phyloP scores from a whole-genome alignment of 2,329 filamentous ascomycete species.

The Orbilia oligospora region DNA sequence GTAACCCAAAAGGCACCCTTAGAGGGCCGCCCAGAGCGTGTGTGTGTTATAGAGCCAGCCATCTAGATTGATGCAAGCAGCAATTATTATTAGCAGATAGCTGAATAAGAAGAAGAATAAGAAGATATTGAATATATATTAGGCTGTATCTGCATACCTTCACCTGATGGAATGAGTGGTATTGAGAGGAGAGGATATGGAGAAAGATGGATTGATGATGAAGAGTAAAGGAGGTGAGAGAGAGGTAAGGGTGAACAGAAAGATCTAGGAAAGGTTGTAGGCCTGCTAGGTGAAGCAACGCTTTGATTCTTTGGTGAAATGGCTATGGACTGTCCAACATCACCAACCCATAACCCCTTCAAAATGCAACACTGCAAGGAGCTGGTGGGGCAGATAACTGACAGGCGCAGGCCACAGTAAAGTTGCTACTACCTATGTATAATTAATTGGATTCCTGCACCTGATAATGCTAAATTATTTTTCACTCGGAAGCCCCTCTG shows the following conservation, averaged over 20 bases:
- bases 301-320: background rate
- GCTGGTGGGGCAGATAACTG: background rate
- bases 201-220: conserved; percentile 2
- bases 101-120: too few species aligned
- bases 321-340: conserved; percentile 12
- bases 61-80: background rate
- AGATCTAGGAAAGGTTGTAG: background rate
- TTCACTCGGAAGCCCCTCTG: background rate
- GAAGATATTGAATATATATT: background rate
- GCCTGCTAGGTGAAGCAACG: conserved; percentile 1
- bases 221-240: background rate
- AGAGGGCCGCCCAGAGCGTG: background rate
- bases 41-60: conserved; percentile 11
- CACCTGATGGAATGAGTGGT: background rate
- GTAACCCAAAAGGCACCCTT: conserved; percentile 8
- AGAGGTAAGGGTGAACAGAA: background rate
- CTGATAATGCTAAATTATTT: background rate
- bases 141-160: background rate
- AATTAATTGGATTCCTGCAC: background rate
- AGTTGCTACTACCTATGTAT: background rate
- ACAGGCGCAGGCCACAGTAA: background rate
- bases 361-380: conserved; percentile 13
- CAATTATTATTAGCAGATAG: background rate
- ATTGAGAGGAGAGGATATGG: background rate
- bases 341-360: conserved; percentile 16